Evolutionary conservation across 495 filamentous ascomycete genomes (phyloP).

Genomic region (Penicilliopsis zonata): DNA sequence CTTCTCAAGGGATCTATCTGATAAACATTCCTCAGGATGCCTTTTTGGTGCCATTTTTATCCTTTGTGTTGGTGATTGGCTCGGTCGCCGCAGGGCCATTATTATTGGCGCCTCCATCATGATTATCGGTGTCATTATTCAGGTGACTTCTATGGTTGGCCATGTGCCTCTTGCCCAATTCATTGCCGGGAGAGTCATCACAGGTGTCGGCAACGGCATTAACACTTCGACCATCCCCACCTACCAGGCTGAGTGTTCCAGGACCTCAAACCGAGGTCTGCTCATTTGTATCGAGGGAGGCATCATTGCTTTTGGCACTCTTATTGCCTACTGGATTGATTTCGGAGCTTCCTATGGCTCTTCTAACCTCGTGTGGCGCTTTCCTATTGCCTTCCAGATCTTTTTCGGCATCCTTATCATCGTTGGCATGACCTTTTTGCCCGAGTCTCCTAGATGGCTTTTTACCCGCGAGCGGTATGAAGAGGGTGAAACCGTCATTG

Average conservation of each 20-base stretch:
- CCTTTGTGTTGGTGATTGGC: slow-evolving; percentile 49
- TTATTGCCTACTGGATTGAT: slow-evolving; percentile 77
- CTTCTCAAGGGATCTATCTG: neutral
- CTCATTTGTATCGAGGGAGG: slow-evolving; percentile 76
- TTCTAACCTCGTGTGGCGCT: slow-evolving; percentile 38
- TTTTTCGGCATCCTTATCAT: slow-evolving; percentile 54
- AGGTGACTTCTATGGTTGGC: slow-evolving; percentile 38
- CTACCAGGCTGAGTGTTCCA: slow-evolving; percentile 64
- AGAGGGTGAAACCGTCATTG: slow-evolving; percentile 39
- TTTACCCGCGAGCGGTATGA: slow-evolving; percentile 47
- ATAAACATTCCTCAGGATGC: slow-evolving; percentile 40
- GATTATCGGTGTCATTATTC: slow-evolving; percentile 63
- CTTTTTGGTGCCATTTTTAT: slow-evolving; percentile 65
- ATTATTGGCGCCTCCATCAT: slow-evolving; percentile 56
- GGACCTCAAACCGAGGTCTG: slow-evolving; percentile 62
- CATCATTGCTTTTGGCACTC: slow-evolving; percentile 62
- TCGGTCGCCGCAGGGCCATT: slow-evolving; percentile 53
- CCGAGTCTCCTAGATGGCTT: slow-evolving; percentile 70
- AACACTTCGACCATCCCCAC: slow-evolving; percentile 66
- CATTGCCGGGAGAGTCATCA: slow-evolving; percentile 59
- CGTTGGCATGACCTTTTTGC: slow-evolving; percentile 45
- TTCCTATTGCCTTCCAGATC: slow-evolving; percentile 73
- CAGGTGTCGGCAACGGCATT: slow-evolving; percentile 64
- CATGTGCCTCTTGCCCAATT: slow-evolving; percentile 48
- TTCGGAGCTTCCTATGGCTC: slow-evolving; percentile 56